phyloP scores from a whole-genome alignment of 2,329 filamentous ascomycete species.

The Endothia cerciana region DNA sequence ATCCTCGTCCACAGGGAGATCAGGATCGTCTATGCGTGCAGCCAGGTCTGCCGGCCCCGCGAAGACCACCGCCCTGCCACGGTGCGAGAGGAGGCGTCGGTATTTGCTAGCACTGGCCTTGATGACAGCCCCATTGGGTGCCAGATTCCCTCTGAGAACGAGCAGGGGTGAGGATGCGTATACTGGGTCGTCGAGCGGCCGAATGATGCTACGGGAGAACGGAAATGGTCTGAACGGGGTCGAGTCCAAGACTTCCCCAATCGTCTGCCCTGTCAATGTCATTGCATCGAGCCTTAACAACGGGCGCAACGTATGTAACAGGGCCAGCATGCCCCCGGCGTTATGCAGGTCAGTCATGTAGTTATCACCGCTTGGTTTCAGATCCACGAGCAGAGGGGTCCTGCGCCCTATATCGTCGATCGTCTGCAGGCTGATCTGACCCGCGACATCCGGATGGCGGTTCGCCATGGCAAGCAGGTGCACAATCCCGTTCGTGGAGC shows the following conservation, averaged over 20 bases:
- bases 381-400: slow-evolving; percentile 80
- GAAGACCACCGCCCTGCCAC: slow-evolving; percentile 64
- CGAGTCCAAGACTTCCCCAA: slow-evolving; percentile 76
- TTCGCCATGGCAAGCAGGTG: slow-evolving; percentile 86
- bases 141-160: slow-evolving; percentile 81
- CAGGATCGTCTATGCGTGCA: slow-evolving; percentile 58
- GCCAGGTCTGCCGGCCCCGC: slow-evolving; percentile 76
- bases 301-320: slow-evolving; percentile 77
- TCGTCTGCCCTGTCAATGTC: slow-evolving; percentile 82
- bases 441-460: slow-evolving; percentile 68
- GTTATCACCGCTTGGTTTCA: slow-evolving; percentile 85
- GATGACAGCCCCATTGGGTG: slow-evolving; percentile 80
- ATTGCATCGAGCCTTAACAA: slow-evolving; percentile 76
- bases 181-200: slow-evolving; percentile 66
- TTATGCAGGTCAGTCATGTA: slow-evolving; percentile 92
- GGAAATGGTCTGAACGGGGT: slow-evolving; percentile 63
- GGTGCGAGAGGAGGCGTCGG: slow-evolving; percentile 55
- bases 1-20: slow-evolving; percentile 63
- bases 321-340: slow-evolving; percentile 80
- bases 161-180: slow-evolving; percentile 79
- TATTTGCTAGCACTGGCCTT: slow-evolving; percentile 90
- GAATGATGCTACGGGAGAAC: slow-evolving; percentile 53
- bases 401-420: slow-evolving; percentile 77
- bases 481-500: slow-evolving; percentile 83
- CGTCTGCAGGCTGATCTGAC: slow-evolving; percentile 71